Percentiles rank a stretch among this genome's conserved stretches.
Conservation (phyloP, 805 yeast species). For the Candida tibetensis region DNA sequence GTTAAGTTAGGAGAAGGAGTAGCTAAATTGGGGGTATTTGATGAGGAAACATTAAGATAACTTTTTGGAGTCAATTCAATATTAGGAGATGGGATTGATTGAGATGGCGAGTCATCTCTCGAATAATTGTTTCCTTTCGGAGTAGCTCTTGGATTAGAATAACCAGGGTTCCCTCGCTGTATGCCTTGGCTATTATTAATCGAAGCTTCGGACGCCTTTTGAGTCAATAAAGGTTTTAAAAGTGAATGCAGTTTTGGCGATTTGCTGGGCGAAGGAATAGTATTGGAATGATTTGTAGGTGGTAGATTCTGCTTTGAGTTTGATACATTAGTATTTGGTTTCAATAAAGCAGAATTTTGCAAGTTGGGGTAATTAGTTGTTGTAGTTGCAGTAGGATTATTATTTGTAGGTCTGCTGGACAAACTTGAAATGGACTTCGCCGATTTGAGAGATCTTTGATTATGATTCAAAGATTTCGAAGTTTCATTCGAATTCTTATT, state of each 20-base stretch:
- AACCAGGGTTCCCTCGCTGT: neutral
- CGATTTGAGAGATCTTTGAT: neutral
- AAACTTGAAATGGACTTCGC: neutral
- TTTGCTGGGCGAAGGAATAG: neutral
- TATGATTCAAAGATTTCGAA: neutral
- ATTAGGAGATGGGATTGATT: neutral
- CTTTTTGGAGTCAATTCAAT: neutral
- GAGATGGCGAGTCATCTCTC: neutral
- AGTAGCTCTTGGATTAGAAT: neutral
- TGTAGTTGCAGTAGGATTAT: neutral
- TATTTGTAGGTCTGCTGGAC: neutral
- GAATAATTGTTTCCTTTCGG: neutral
- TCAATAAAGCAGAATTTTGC: neutral
- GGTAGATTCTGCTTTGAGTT: neutral
- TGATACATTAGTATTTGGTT: neutral
- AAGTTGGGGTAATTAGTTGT: too few relatives aligned
- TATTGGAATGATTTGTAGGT: neutral
- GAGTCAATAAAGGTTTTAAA: slow-evolving; percentile 1
- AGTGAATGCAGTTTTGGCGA: neutral
- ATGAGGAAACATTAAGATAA: neutral
- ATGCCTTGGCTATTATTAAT: neutral
- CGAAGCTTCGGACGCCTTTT: slow-evolving; percentile 4
- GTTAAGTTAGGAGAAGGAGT: neutral
- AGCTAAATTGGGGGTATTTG: neutral
- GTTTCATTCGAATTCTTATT: neutral